These are phyloP conservation scores for Tolypocladium album DNA, from an alignment of 2,329 filamentous ascomycete species.

Conservation along the genomic window DNA sequence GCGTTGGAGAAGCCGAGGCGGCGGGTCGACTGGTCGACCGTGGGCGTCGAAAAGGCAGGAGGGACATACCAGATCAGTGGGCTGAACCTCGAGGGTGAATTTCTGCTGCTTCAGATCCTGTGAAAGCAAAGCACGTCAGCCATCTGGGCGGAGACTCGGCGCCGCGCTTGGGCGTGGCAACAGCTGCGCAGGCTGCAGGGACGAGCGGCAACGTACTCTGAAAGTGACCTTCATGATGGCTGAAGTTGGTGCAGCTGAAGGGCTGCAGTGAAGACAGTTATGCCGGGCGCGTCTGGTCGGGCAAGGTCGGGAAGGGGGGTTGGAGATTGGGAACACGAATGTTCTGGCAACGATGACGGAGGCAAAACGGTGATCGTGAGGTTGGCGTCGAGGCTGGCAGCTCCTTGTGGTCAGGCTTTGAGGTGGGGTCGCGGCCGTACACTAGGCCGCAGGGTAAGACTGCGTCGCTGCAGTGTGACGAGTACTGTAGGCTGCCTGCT, in stretches of 20 bases:
- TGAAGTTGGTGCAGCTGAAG: slow-evolving; percentile 21
- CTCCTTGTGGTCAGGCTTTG: slow-evolving; percentile 1
- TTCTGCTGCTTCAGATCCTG: slow-evolving; percentile 98
- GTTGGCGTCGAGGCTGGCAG: slow-evolving; percentile 3
- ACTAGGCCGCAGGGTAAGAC: background rate
- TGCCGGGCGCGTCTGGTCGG: background rate
- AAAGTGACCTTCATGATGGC: slow-evolving; percentile 59
- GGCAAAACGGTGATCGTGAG: slow-evolving; percentile 1
- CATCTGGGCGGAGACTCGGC: background rate
- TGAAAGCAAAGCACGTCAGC: slow-evolving; percentile 1
- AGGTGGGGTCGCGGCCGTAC: slow-evolving; percentile 1
- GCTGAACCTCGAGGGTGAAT: slow-evolving; percentile 92
- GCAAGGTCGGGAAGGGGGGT: background rate
- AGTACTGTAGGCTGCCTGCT: background rate
- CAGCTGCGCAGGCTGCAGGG: background rate
- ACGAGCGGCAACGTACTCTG: slow-evolving; percentile 35
- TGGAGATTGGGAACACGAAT: background rate
- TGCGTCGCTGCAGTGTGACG: background rate
- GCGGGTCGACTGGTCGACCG: slow-evolving; percentile 1
- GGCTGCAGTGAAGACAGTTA: slow-evolving; percentile 1
- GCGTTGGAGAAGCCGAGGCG: background rate
- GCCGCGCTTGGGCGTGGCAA: background rate
- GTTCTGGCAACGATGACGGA: slow-evolving; percentile 2
- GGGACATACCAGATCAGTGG: slow-evolving; percentile 72
- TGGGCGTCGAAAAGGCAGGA: slow-evolving; percentile 11